Conservation (phyloP, 805 yeast species). For the Debaryomyces tyrocola region DNA sequence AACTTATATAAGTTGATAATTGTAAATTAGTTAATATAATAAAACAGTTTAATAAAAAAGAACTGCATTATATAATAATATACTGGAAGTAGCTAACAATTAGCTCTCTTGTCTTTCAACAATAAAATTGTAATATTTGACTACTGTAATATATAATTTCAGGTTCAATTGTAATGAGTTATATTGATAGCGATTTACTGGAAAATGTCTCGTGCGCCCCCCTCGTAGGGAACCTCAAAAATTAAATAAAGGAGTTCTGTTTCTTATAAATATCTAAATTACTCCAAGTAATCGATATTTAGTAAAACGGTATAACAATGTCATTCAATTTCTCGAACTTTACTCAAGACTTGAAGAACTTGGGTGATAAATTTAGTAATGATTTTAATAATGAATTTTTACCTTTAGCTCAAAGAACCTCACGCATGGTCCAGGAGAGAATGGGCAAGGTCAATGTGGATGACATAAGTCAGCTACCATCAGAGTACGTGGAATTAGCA, state of each 20-base stretch:
- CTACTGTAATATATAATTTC: too few relatives aligned
- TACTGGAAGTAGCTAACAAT: background rate
- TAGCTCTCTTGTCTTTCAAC: too few relatives aligned
- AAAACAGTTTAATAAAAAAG: background rate
- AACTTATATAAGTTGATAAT: conserved; percentile 10
- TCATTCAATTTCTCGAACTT: conserved; percentile 43
- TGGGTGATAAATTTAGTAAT: conserved; percentile 46
- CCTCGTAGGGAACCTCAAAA: background rate
- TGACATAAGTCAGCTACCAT: conserved; percentile 76
- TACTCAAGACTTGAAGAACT: conserved; percentile 40
- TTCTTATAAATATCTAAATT: background rate
- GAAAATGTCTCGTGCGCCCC: conserved; percentile 1
- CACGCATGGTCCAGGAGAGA: conserved; percentile 73
- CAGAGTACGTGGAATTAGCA: conserved; percentile 62
- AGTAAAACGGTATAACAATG: conserved; percentile 19
- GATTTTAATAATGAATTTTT: conserved; percentile 54
- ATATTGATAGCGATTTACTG: background rate
- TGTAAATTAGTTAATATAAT: background rate
- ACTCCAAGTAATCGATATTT: too few relatives aligned
- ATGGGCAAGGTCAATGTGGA: conserved; percentile 68
- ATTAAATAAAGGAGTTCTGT: background rate
- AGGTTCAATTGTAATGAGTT: too few relatives aligned
- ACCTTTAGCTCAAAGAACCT: conserved; percentile 79
- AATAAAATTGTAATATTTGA: too few relatives aligned
- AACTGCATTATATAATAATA: background rate